Evolutionary conservation across 1,284 basidiomycete species (phyloP).

Genomic region (Ustilago bromivora): DNA sequence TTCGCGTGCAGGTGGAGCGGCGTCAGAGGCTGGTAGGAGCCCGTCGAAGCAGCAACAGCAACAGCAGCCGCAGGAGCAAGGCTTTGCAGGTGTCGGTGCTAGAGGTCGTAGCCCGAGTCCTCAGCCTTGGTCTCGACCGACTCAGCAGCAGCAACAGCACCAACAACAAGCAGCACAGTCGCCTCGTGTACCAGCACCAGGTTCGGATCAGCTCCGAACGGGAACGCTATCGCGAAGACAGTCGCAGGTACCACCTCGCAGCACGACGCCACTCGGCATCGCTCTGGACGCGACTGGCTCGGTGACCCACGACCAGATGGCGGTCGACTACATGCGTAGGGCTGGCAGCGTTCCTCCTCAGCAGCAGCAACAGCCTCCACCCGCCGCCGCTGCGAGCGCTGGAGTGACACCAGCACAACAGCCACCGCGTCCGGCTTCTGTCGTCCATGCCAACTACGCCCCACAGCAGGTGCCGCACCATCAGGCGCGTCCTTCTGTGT

Average conservation of each 20-base stretch:
- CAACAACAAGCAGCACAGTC: conserved; percentile 34
- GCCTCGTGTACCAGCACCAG: conserved; percentile 23
- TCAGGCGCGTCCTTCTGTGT: conserved; percentile 54
- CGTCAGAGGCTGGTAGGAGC: conserved; percentile 26
- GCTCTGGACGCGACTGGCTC: conserved; percentile 81
- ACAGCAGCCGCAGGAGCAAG: conserved; percentile 38
- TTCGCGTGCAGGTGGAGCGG: conserved; percentile 36
- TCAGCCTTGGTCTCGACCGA: conserved; percentile 53
- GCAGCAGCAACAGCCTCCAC: conserved; percentile 49
- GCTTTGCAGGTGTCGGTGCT: conserved; percentile 65
- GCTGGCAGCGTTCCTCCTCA: conserved; percentile 76
- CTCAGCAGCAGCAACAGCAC: conserved; percentile 43
- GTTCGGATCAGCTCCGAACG: conserved; percentile 32
- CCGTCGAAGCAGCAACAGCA: conserved; percentile 38
- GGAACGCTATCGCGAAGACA: conserved; percentile 46
- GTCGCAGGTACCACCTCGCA: conserved; percentile 54
- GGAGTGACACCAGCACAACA: conserved; percentile 24
- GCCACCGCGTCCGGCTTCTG: conserved; percentile 38
- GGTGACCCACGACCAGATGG: conserved; percentile 84
- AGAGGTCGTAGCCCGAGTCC: conserved; percentile 63
- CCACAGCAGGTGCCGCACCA: conserved; percentile 34
- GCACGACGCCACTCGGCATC: conserved; percentile 76
- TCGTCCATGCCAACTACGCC: conserved; percentile 41
- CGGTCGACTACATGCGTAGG: conserved; percentile 72
- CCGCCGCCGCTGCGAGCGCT: conserved; percentile 1